Conservation (phyloP, 495 filamentous ascomycete genomes). For the Aspergillus sclerotioniger region DNA sequence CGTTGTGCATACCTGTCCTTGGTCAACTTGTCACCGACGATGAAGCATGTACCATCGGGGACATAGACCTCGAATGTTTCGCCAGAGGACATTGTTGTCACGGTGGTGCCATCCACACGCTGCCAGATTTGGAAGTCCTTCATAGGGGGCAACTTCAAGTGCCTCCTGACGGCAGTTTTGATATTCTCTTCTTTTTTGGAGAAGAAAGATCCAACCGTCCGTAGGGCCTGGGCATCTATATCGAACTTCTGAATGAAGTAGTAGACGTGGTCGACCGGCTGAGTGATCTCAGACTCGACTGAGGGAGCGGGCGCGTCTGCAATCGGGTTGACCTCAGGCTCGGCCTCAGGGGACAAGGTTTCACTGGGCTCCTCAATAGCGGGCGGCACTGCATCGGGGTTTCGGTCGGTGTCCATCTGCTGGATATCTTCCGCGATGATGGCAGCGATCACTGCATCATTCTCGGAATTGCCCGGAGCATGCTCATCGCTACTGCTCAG, state of each 20-base stretch:
- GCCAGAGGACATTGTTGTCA: slow-evolving; percentile 38
- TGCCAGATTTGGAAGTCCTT: slow-evolving; percentile 49
- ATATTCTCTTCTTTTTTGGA: slow-evolving; percentile 46
- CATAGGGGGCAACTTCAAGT: slow-evolving; percentile 35
- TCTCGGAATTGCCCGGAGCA: slow-evolving; percentile 16
- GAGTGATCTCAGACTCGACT: slow-evolving; percentile 15
- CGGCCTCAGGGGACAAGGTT: not conserved
- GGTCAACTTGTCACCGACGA: slow-evolving; percentile 42
- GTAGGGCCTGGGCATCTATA: slow-evolving; percentile 41
- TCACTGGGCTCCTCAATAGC: not conserved
- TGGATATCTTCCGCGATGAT: slow-evolving; percentile 25
- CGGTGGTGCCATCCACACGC: slow-evolving; percentile 38
- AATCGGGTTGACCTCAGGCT: not conserved
- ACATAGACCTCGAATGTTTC: slow-evolving; percentile 40
- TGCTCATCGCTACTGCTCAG: not conserved
- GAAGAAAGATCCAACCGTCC: slow-evolving; percentile 54
- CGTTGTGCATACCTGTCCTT: slow-evolving; percentile 36
- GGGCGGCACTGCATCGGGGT: not conserved
- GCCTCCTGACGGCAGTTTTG: slow-evolving; percentile 40
- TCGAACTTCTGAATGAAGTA: slow-evolving; percentile 55
- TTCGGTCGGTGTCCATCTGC: slow-evolving; percentile 14
- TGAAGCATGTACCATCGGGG: slow-evolving; percentile 44
- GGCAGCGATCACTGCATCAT: slow-evolving; percentile 25
- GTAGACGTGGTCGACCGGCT: slow-evolving; percentile 42
- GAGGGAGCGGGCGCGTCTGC: slow-evolving; percentile 7